Evolutionary conservation across 1,139 yeast genomes (phyloP).

Genomic region (Hyphopichia buzzinii): DNA sequence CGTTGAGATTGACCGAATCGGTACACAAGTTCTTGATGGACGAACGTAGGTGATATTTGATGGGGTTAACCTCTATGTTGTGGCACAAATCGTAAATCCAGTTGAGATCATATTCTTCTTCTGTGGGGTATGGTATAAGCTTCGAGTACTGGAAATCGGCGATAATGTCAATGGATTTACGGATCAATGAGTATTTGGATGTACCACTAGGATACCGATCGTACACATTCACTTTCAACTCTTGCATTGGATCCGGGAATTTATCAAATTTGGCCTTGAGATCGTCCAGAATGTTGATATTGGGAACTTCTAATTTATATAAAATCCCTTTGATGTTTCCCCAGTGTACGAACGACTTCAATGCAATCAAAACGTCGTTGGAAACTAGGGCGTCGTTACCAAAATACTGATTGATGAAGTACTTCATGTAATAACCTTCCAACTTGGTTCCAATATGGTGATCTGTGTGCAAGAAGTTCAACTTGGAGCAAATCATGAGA

Average conservation of each 20-base stretch:
- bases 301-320: conserved; percentile 42
- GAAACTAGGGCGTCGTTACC: conserved; percentile 42
- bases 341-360: conserved; percentile 58
- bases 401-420: conserved; percentile 37
- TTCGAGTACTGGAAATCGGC: conserved; percentile 22
- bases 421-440: conserved; percentile 46
- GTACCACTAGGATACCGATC: conserved; percentile 57
- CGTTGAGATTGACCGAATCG: conserved; percentile 36
- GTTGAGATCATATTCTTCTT: conserved; percentile 22
- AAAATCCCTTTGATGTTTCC: conserved; percentile 51
- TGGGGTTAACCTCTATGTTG: conserved; percentile 47
- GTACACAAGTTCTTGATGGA: conserved; percentile 35
- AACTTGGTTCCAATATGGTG: conserved; percentile 53
- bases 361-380: conserved; percentile 45
- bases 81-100: conserved; percentile 44
- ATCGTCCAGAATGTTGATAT: conserved; percentile 31
- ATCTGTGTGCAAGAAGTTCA: conserved; percentile 57
- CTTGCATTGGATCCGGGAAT: conserved; percentile 45
- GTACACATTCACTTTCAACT: conserved; percentile 39
- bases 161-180: conserved; percentile 37
- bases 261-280: conserved; percentile 28
- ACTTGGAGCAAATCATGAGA: conserved; percentile 45
- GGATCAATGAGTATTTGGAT: conserved; percentile 45
- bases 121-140: conserved; percentile 23
- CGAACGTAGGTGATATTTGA: conserved; percentile 49